These are phyloP conservation scores for Ilyonectria mors-panacis DNA, from an alignment of 2,329 filamentous ascomycete genomes.

Conservation along the genomic window DNA sequence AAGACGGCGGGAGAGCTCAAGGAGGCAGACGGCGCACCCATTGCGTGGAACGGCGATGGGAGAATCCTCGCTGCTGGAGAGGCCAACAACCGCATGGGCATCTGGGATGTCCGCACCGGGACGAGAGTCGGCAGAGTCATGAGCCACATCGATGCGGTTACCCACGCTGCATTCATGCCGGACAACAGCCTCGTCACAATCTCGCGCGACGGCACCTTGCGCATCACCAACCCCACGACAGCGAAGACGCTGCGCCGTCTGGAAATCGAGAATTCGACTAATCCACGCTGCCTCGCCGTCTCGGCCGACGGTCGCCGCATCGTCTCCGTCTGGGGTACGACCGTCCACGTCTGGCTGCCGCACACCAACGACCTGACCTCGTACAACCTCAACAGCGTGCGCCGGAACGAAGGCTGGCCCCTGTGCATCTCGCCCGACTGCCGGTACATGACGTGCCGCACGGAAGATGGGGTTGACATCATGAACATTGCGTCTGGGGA, in stretches of 20 bases:
- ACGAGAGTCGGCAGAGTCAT: conserved; percentile 50
- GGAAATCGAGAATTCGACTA: conserved; percentile 51
- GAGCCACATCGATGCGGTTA: conserved; percentile 55
- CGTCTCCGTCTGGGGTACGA: conserved; percentile 57
- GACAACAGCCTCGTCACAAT: conserved; percentile 53
- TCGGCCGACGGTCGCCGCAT: conserved; percentile 53
- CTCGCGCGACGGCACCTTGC: conserved; percentile 55
- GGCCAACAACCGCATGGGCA: conserved; percentile 46
- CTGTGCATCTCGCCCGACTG: conserved; percentile 57
- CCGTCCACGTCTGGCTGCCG: conserved; percentile 57
- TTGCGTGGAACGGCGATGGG: conserved; percentile 54
- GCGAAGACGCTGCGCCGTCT: conserved; percentile 55
- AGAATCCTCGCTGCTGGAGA: conserved; percentile 51
- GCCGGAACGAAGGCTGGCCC: conserved; percentile 58
- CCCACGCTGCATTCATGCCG: conserved; percentile 55
- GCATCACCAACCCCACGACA: conserved; percentile 53
- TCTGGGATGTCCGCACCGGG: conserved; percentile 53
- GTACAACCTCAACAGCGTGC: conserved; percentile 54
- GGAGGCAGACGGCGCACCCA: conserved; percentile 47
- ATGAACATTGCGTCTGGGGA: conserved; percentile 55
- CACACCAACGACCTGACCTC: conserved; percentile 51
- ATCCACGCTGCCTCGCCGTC: conserved; percentile 53
- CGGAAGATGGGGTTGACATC: conserved; percentile 59
- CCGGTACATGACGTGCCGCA: conserved; percentile 56
- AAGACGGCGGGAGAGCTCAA: conserved; percentile 52